Percentiles rank a stretch among this genome's conserved stretches.
These are phyloP conservation scores for Spergularia azorica DNA, from an alignment of 179 eudicot genomes.

Conservation along the genomic window DNA sequence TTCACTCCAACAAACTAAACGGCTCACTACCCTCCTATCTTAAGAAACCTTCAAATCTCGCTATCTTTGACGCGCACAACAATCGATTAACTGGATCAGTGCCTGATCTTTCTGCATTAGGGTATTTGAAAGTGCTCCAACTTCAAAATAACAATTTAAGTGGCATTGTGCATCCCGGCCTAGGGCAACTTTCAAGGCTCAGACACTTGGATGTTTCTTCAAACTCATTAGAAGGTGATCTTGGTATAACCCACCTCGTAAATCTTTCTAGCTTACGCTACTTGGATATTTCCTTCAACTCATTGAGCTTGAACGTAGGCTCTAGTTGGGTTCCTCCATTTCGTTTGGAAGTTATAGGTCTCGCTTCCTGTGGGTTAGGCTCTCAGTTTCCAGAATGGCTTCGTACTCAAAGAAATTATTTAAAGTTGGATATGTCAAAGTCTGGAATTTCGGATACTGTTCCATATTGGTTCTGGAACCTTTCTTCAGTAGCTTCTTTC, in stretches of 20 bases:
- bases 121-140: constrained; percentile 7
- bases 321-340: constrained; percentile 33
- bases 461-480: constrained; percentile 48
- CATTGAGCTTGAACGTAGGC: constrained; percentile 28
- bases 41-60: constrained; percentile 12
- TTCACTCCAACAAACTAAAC: constrained; percentile 17
- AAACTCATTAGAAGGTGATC: constrained; percentile 31
- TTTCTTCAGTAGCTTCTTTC: not conserved
- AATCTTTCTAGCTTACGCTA: constrained; percentile 26
- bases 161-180: constrained; percentile 25
- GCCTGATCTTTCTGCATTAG: constrained; percentile 20
- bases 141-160: constrained; percentile 24
- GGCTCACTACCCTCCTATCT: constrained; percentile 17
- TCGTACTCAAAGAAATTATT: constrained; percentile 22
- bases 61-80: constrained; percentile 4
- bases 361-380: constrained; percentile 33
- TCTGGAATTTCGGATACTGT: constrained; percentile 30
- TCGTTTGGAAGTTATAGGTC: constrained; percentile 19
- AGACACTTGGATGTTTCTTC: constrained; percentile 31
- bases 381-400: constrained; percentile 45
- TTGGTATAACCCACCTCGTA: constrained; percentile 27
- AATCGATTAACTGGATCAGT: constrained; percentile 23
- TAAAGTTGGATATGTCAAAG: constrained; percentile 34
- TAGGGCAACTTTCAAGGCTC: constrained; percentile 26
- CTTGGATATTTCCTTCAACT: constrained; percentile 35